Conservation (phyloP, 192 early-diverging fungal genomes). For the Allomyces macrogynus region DNA sequence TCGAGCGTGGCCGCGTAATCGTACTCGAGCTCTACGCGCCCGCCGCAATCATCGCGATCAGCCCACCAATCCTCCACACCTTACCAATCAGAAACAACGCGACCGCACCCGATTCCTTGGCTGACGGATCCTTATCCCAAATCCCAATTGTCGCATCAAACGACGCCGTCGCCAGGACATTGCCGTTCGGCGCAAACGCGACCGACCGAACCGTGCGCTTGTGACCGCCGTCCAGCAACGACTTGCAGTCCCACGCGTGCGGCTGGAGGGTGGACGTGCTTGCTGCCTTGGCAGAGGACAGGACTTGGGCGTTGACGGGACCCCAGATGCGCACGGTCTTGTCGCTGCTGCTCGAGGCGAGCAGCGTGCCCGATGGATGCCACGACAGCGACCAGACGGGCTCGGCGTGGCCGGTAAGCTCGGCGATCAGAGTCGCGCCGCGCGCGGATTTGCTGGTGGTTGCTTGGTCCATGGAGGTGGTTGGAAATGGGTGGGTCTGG, state of each 20-base stretch:
- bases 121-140: slow-evolving; percentile 47
- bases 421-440: no score
- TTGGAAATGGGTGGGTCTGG: no score
- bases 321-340: slow-evolving; percentile 77
- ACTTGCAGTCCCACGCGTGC: slow-evolving; percentile 44
- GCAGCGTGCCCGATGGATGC: slow-evolving; percentile 48
- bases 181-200: slow-evolving; percentile 54
- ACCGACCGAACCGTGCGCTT: slow-evolving; percentile 79
- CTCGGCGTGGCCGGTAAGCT: slow-evolving; percentile 46
- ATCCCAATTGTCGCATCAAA: slow-evolving; percentile 86
- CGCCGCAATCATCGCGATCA: neutral
- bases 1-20: slow-evolving; percentile 87
- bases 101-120: slow-evolving; percentile 4
- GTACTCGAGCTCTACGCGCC: slow-evolving; percentile 26
- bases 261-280: neutral
- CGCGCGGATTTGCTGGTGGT: no score
- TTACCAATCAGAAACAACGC: neutral
- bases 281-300: neutral
- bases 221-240: slow-evolving; percentile 67
- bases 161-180: slow-evolving; percentile 58
- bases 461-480: no score
- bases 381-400: slow-evolving; percentile 72
- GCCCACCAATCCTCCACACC: neutral
- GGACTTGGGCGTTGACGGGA: slow-evolving; percentile 5
- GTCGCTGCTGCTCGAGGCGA: slow-evolving; percentile 75